Percentiles rank a stretch among this genome's conserved stretches.
These are phyloP conservation scores for Luzula sylvatica DNA, from an alignment of 176 grass and related monocot genomes.

Conservation along the genomic window DNA sequence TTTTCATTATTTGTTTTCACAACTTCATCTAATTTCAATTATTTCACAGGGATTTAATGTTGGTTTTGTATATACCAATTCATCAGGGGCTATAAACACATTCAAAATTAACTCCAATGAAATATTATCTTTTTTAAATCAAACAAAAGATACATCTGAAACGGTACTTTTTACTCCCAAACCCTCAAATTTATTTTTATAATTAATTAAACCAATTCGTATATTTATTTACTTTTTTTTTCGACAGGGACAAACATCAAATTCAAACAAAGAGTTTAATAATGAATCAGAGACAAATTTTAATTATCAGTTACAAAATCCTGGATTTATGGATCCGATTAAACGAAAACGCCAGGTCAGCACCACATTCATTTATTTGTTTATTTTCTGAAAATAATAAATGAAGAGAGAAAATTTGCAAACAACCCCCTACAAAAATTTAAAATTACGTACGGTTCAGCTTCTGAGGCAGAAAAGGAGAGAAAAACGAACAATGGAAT, in stretches of 20 bases:
- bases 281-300: constrained; percentile 12
- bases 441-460: constrained; percentile 18
- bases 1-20: too few species aligned
- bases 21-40: too few species aligned
- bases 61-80: constrained; percentile 34
- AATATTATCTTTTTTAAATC: constrained; percentile 31
- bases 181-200: background rate
- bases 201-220: background rate
- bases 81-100: constrained; percentile 40
- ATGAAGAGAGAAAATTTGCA: background rate
- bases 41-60: constrained; percentile 24
- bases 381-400: background rate
- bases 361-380: background rate
- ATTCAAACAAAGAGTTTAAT: constrained; percentile 5
- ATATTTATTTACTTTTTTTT: constrained; percentile 3
- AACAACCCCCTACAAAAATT: background rate
- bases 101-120: constrained; percentile 52
- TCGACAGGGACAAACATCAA: constrained; percentile 10
- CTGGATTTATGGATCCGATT: constrained; percentile 26
- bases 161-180: constrained; percentile 19
- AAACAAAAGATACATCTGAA: constrained; percentile 11
- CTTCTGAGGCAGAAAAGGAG: constrained; percentile 51
- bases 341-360: constrained; percentile 52
- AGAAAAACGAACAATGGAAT: constrained; percentile 33
- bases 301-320: constrained; percentile 4